A percentile compares a stretch with the other conserved stretches of the same genome.
These are phyloP conservation scores for Glaciozyma martinii DNA, from an alignment of 768 basidiomycete species.

Conservation along the genomic window DNA sequence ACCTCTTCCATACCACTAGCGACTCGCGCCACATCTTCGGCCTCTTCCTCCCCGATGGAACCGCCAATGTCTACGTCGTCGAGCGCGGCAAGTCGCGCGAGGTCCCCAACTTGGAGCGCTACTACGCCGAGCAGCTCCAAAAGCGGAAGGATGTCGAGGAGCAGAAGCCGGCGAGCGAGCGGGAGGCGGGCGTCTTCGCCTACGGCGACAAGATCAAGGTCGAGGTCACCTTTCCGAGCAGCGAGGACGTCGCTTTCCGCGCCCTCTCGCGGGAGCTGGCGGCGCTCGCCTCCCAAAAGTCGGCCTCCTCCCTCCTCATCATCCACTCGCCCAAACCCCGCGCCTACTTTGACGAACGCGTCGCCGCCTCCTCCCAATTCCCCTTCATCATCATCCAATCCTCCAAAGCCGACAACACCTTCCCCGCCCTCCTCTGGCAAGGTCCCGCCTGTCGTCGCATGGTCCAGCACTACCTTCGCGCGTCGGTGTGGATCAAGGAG, in stretches of 20 bases:
- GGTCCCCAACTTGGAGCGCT: slow-evolving; percentile 64
- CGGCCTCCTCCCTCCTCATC: slow-evolving; percentile 52
- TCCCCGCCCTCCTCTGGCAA: slow-evolving; percentile 83
- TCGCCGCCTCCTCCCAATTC: slow-evolving; percentile 68
- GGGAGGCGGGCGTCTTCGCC: slow-evolving; percentile 47
- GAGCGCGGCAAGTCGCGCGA: slow-evolving; percentile 83
- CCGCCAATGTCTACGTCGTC: slow-evolving; percentile 73
- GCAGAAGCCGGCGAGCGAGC: slow-evolving; percentile 43
- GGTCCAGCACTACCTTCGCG: slow-evolving; percentile 66
- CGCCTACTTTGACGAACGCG: slow-evolving; percentile 64
- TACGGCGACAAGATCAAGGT: slow-evolving; percentile 52
- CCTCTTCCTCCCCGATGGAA: slow-evolving; percentile 64
- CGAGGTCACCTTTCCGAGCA: slow-evolving; percentile 62
- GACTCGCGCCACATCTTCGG: slow-evolving; percentile 77
- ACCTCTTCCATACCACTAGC: slow-evolving; percentile 75
- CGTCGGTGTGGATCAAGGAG: slow-evolving; percentile 71
- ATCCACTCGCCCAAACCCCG: slow-evolving; percentile 80
- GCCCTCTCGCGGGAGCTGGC: slow-evolving; percentile 80
- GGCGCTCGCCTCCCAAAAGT: slow-evolving; percentile 60
- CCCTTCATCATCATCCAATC: slow-evolving; percentile 76
- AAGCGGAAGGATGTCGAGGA: slow-evolving; percentile 26
- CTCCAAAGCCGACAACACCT: slow-evolving; percentile 52
- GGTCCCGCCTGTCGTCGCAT: slow-evolving; percentile 69
- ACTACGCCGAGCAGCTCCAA: slow-evolving; percentile 51
- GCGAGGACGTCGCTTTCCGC: slow-evolving; percentile 68